Conservation (phyloP, 306 rosid genomes). For the Betula pendula region DNA sequence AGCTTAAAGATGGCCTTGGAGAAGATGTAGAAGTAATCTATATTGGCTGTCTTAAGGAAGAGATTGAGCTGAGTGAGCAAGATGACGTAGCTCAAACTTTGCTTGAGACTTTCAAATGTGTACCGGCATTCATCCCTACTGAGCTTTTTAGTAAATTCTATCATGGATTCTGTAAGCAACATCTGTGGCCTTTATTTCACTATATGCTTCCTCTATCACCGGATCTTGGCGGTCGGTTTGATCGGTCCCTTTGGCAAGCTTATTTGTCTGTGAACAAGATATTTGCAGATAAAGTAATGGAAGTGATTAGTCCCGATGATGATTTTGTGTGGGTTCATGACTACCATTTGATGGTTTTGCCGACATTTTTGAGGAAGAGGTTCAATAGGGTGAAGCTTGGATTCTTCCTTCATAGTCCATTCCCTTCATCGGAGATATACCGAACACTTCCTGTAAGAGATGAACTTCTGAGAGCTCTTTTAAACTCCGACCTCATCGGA, state of each 20-base stretch:
- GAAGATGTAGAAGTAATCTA: slow-evolving; percentile 81
- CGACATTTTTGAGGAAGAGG: slow-evolving; percentile 84
- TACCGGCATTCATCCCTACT: slow-evolving; percentile 75
- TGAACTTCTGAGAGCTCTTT: slow-evolving; percentile 80
- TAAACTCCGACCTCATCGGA: slow-evolving; percentile 84
- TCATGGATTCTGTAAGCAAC: slow-evolving; percentile 90
- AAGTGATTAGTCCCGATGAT: slow-evolving; percentile 73
- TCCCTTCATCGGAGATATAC: slow-evolving; percentile 66
- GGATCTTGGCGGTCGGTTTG: slow-evolving; percentile 82
- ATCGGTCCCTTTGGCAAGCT: slow-evolving; percentile 85
- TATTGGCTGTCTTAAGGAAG: slow-evolving; percentile 82
- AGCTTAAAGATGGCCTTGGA: slow-evolving; percentile 87
- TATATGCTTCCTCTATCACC: slow-evolving; percentile 91
- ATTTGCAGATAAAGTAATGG: slow-evolving; percentile 91
- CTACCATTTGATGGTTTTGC: slow-evolving; percentile 89
- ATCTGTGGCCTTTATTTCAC: slow-evolving; percentile 86
- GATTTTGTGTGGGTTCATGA: slow-evolving; percentile 90
- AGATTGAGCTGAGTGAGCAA: slow-evolving; percentile 63
- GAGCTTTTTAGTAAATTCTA: slow-evolving; percentile 83
- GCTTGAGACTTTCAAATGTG: slow-evolving; percentile 77
- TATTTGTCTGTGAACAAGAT: slow-evolving; percentile 90
- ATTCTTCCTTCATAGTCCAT: slow-evolving; percentile 65
- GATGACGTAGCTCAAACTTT: slow-evolving; percentile 81
- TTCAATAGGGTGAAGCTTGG: slow-evolving; percentile 55
- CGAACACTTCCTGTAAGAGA: slow-evolving; percentile 90